These are phyloP conservation scores for Elsinoe perseae DNA, from an alignment of 2,329 filamentous ascomycete species.

Conservation along the genomic window DNA sequence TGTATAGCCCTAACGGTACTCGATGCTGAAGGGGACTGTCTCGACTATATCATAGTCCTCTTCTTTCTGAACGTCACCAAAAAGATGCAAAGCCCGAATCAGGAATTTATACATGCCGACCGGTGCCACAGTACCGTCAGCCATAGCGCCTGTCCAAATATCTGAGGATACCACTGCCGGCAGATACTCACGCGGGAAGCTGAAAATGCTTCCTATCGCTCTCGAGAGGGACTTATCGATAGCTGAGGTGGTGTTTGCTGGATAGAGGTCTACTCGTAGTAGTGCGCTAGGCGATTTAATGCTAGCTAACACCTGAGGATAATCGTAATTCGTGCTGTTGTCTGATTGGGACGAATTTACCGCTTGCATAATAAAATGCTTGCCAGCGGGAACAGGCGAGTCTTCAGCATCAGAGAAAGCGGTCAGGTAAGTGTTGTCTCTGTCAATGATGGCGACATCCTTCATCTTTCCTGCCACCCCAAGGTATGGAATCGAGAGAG, in stretches of 20 bases:
- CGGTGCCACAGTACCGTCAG: slow-evolving; percentile 24
- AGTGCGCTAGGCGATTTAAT: slow-evolving; percentile 20
- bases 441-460: slow-evolving; percentile 23
- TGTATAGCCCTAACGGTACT: too few relatives aligned
- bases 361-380: slow-evolving; percentile 23
- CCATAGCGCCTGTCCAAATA: slow-evolving; percentile 24
- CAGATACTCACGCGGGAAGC: slow-evolving; percentile 19
- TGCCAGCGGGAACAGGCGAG: slow-evolving; percentile 17
- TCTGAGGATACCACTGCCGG: slow-evolving; percentile 18
- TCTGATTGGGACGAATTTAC: too few relatives aligned
- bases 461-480: slow-evolving; percentile 25
- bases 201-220: slow-evolving; percentile 18
- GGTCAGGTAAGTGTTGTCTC: slow-evolving; percentile 23
- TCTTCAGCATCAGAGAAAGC: slow-evolving; percentile 16
- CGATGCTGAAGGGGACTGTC: slow-evolving; percentile 23
- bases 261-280: slow-evolving; percentile 17
- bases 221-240: slow-evolving; percentile 14
- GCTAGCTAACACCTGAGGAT: slow-evolving; percentile 22
- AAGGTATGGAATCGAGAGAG: slow-evolving; percentile 29
- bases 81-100: slow-evolving; percentile 26
- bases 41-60: slow-evolving; percentile 25
- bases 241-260: slow-evolving; percentile 7
- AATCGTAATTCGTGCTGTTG: slow-evolving; percentile 19
- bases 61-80: slow-evolving; percentile 22
- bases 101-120: slow-evolving; percentile 26